Evolutionary conservation across 805 yeast species (phyloP).

Genomic region (Lipomyces orientalis): DNA sequence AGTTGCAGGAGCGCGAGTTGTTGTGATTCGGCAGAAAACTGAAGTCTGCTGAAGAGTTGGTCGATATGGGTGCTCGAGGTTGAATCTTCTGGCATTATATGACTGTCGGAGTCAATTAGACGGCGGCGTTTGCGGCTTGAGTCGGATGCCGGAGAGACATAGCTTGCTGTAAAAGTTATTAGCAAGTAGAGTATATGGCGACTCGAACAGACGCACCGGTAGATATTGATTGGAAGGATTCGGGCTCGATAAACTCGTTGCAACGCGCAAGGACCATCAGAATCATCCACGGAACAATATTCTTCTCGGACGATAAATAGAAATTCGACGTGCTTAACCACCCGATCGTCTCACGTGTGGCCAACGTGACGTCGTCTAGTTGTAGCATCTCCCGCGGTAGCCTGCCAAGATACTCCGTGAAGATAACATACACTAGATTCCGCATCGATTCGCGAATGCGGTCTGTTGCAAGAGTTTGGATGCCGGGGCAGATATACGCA

Average conservation of each 20-base stretch:
- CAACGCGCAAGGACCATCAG: constrained; percentile 23
- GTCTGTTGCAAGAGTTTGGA: constrained; percentile 6
- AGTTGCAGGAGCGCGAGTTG: constrained; percentile 19
- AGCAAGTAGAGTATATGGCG: neutral
- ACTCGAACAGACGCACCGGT: neutral
- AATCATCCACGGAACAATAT: constrained; percentile 18
- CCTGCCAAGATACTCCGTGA: constrained; percentile 22
- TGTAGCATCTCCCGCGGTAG: constrained; percentile 21
- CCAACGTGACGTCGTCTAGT: constrained; percentile 21
- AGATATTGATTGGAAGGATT: neutral
- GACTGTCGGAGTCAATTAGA: constrained; percentile 3
- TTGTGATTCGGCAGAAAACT: neutral
- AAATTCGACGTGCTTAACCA: constrained; percentile 19
- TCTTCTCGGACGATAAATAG: constrained; percentile 16
- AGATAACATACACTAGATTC: constrained; percentile 8
- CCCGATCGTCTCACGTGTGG: neutral
- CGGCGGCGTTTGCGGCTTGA: constrained; percentile 10
- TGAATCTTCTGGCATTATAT: neutral
- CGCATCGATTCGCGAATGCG: constrained; percentile 10
- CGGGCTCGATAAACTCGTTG: constrained; percentile 10
- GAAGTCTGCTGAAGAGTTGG: neutral
- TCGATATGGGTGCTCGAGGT: neutral
- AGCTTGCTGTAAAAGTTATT: neutral
- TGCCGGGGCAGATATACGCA: constrained; percentile 18
- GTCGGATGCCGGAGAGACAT: neutral